Conservation (phyloP, 352 stramenopile genomes). For the Phytophthora megakarya region DNA sequence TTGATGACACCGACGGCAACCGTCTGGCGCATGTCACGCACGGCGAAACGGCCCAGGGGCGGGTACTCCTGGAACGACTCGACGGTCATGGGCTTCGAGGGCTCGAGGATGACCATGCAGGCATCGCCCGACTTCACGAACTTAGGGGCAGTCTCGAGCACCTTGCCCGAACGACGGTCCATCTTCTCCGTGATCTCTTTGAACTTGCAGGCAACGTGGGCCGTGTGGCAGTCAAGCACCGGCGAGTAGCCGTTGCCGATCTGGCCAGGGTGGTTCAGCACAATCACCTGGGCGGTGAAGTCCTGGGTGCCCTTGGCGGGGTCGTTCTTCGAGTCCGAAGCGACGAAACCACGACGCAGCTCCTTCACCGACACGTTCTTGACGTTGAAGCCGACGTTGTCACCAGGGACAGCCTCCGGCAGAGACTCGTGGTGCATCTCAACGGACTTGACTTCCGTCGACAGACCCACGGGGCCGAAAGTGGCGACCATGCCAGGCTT, state of each 20-base stretch:
- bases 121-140: slow-evolving; percentile 96
- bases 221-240: slow-evolving; percentile 97
- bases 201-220: slow-evolving; percentile 97
- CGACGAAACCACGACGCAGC: slow-evolving; percentile 93
- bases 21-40: slow-evolving; percentile 97
- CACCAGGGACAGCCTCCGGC: slow-evolving; percentile 90
- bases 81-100: slow-evolving; percentile 94
- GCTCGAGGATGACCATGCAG: slow-evolving; percentile 95
- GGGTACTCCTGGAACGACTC: slow-evolving; percentile 98
- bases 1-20: slow-evolving; percentile 98
- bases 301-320: slow-evolving; percentile 79
- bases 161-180: slow-evolving; percentile 95
- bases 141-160: slow-evolving; percentile 94
- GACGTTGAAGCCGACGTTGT: slow-evolving; percentile 98
- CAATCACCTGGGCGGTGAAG: slow-evolving; percentile 96
- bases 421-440: slow-evolving; percentile 97
- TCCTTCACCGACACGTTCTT: slow-evolving; percentile 97
- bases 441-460: slow-evolving; percentile 95
- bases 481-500: slow-evolving; percentile 92
- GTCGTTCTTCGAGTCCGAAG: slow-evolving; percentile 93
- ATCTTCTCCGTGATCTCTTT: slow-evolving; percentile 96
- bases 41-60: slow-evolving; percentile 94
- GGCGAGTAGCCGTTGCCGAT: slow-evolving; percentile 95
- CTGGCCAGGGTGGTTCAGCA: slow-evolving; percentile 95
- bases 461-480: slow-evolving; percentile 91